Conservation (phyloP, 176 grass and related monocot species). For the Urochloa ruziziensis region DNA sequence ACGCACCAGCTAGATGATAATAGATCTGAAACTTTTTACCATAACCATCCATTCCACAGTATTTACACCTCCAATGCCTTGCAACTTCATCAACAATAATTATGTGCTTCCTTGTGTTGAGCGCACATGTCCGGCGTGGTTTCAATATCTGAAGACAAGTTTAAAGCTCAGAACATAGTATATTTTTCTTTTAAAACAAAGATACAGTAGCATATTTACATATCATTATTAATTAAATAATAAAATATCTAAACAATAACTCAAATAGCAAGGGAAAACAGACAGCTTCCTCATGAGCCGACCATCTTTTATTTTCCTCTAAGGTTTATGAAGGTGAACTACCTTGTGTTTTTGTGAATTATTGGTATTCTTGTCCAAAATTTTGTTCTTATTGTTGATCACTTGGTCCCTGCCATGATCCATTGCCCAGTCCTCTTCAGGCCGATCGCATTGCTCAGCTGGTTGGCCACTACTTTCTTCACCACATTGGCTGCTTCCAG, state of each 20-base stretch:
- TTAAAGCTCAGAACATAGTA: not conserved
- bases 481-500: constrained; percentile 26
- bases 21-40: constrained; percentile 39
- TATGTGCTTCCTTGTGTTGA: constrained; percentile 47
- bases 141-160: constrained; percentile 37
- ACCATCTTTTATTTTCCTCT: not conserved
- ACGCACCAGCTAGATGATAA: constrained; percentile 43
- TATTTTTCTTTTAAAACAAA: constrained; percentile 9
- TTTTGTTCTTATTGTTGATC: constrained; percentile 14
- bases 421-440: constrained; percentile 23
- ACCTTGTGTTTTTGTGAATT: constrained; percentile 30
- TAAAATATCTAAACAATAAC: constrained; percentile 20
- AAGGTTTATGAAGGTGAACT: constrained; percentile 7
- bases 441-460: not conserved
- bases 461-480: constrained; percentile 11
- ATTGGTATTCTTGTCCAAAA: constrained; percentile 10
- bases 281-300: not conserved
- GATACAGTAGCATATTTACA: not conserved
- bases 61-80: constrained; percentile 47
- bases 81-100: constrained; percentile 37
- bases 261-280: not conserved
- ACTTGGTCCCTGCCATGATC: constrained; percentile 6
- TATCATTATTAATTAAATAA: not conserved
- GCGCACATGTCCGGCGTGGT: constrained; percentile 19
- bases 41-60: constrained; percentile 45